Base-by-base conservation (phyloP, 768 basidiomycete genomes). In the Phaeotremella skinneri region DNA sequence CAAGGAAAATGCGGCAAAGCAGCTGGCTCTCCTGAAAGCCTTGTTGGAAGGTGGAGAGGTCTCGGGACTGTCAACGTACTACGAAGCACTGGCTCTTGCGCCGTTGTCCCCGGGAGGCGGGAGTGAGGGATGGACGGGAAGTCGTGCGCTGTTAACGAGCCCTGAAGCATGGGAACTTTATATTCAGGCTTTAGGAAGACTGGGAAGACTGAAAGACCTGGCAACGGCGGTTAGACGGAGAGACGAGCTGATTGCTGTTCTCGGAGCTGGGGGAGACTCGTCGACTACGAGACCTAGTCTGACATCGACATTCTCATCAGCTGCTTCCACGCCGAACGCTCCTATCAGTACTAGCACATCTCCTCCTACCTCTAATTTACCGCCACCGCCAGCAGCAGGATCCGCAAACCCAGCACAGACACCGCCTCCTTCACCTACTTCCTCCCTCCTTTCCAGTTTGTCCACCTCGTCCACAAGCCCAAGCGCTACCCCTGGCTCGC, bases 171-270 rank as follows among this genome's bases (percentile, higher is more conserved):
- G 61, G 63, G 43, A 42, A 2, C 13, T 69, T 14, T 68, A 64
- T 53, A 31, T 64, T 17, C 55, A 62, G 29, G 62, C 60, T 1
- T 34, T 69, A 26, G 60, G 55, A 0, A 63, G 59, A 56, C 50
- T 45, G 39, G 71, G 73, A 2, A 42, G 67, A 37, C 51, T 73
- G 66, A 77, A 76, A 14, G 90, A 91, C 68, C 79, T 87, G 30
- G 78, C 81, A 5, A 77, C 78, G 0, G 72, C 87, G 56, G 80
- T 78, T 2, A 83, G 83, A 64, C 83, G 83, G 69, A 76, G 90
- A 58, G 91, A 94, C 58, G 51, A 48, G 16, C 37, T 68, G 27
- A 23, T 63, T 23, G 52, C 53, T 47, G 23, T 30, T 20, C 2
- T 37, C n/a, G n/a, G n/a, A n/a, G n/a, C n/a, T 16, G 42, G 49